Percentiles rank a stretch among this genome's conserved stretches.
Evolutionary conservation across 177 flowering plant species (phyloP).

Genomic region (Vitis hybrid): DNA sequence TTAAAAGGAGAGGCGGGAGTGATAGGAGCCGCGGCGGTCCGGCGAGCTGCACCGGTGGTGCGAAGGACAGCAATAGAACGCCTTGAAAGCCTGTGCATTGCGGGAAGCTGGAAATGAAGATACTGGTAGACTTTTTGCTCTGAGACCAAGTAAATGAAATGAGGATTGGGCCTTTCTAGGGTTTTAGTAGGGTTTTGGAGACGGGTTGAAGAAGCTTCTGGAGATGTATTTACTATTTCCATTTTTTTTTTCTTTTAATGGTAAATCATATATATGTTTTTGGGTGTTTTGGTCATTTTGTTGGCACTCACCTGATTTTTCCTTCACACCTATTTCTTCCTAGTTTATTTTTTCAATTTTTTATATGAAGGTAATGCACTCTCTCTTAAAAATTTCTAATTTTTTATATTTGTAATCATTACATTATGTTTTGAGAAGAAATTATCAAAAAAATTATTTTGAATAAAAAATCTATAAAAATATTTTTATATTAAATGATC

Average conservation of each 20-base stretch:
- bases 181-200: conserved; percentile 29
- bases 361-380: too few species aligned
- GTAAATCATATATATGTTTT: background rate
- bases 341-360: too few species aligned
- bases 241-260: background rate
- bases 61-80: conserved; percentile 54
- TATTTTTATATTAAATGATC: too few species aligned
- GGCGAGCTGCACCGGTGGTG: conserved; percentile 27
- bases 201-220: conserved; percentile 36
- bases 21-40: conserved; percentile 31
- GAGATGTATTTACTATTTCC: conserved; percentile 7
- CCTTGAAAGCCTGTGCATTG: conserved; percentile 64
- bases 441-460: too few species aligned
- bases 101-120: background rate
- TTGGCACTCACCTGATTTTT: too few species aligned
- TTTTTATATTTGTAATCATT: too few species aligned
- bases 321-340: too few species aligned
- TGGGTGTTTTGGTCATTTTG: conserved; percentile 1
- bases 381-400: too few species aligned
- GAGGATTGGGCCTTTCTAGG: conserved; percentile 13
- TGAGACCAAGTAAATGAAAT: background rate
- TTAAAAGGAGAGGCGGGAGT: conserved; percentile 24
- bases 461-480: too few species aligned
- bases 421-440: too few species aligned
- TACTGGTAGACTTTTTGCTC: background rate